These are phyloP conservation scores for Hypoxylon sp. DNA, from an alignment of 2,329 filamentous ascomycete species.

Conservation along the genomic window DNA sequence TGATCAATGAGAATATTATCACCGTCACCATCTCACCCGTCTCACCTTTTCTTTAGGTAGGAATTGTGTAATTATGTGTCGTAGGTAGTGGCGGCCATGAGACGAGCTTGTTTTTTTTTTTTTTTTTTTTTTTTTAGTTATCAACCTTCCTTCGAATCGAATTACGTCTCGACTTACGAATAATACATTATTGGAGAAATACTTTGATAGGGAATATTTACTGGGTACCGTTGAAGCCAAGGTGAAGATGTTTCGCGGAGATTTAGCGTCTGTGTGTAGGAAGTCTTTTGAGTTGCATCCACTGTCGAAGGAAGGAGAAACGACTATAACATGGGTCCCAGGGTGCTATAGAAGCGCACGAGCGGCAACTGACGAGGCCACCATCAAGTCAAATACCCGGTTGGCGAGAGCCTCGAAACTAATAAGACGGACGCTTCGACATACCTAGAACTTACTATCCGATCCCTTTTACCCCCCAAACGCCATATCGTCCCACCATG, in stretches of 20 bases:
- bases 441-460: slow-evolving; percentile 1
- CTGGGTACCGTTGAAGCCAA: too few relatives aligned
- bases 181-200: too few relatives aligned
- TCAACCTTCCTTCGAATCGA: too few relatives aligned
- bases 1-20: too few relatives aligned
- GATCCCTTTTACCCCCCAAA: not conserved
- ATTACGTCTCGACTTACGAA: not conserved
- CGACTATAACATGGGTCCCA: not conserved
- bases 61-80: not conserved
- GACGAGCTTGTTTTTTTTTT: too few relatives aligned
- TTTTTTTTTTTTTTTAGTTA: too few relatives aligned
- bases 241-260: slow-evolving; percentile 14
- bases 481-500: too few relatives aligned
- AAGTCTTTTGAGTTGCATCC: slow-evolving; percentile 5
- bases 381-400: slow-evolving; percentile 25
- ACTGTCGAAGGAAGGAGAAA: slow-evolving; percentile 19
- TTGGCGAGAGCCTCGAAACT: slow-evolving; percentile 13
- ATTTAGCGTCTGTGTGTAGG: slow-evolving; percentile 29
- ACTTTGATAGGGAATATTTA: too few relatives aligned
- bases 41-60: not conserved
- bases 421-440: too few relatives aligned
- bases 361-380: slow-evolving; percentile 13
- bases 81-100: slow-evolving; percentile 13
- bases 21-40: too few relatives aligned
- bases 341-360: slow-evolving; percentile 4